These are phyloP conservation scores for Takashimella tepidaria DNA, from an alignment of 1,284 basidiomycete genomes.

Conservation along the genomic window DNA sequence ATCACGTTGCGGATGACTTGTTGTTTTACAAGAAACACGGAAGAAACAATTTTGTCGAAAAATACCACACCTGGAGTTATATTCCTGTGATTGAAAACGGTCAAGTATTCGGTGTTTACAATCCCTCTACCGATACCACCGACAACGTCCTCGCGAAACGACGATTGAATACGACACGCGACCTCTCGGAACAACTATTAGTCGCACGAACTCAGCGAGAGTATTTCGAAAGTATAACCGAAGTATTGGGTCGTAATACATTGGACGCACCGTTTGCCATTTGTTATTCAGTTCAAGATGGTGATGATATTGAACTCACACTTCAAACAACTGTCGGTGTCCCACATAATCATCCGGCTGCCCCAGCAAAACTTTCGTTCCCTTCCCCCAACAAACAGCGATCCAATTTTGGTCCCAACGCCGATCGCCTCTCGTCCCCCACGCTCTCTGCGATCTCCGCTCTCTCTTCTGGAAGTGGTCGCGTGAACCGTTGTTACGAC, in stretches of 20 bases:
- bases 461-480: constrained; percentile 25
- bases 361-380: constrained; percentile 3
- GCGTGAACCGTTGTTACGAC: constrained; percentile 7
- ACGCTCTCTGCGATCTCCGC: constrained; percentile 27
- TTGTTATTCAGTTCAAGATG: constrained; percentile 17
- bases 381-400: neutral
- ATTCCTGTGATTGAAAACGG: constrained; percentile 31
- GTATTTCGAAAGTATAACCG: constrained; percentile 12
- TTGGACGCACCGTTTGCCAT: constrained; percentile 24
- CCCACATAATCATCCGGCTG: constrained; percentile 14
- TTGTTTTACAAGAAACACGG: constrained; percentile 20
- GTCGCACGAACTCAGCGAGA: constrained; percentile 9
- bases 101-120: constrained; percentile 17
- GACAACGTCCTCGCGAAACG: constrained; percentile 13
- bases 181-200: constrained; percentile 14
- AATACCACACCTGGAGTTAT: constrained; percentile 36
- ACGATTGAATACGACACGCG: constrained; percentile 13
- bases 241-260: constrained; percentile 13
- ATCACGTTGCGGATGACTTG: constrained; percentile 23
- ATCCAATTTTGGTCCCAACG: constrained; percentile 16
- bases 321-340: constrained; percentile 19
- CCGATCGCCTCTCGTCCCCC: constrained; percentile 29
- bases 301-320: constrained; percentile 5
- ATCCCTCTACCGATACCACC: constrained; percentile 18
- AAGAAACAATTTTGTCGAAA: constrained; percentile 21